Conservation (phyloP, 768 basidiomycete species). For the Calvatia gigantea region DNA sequence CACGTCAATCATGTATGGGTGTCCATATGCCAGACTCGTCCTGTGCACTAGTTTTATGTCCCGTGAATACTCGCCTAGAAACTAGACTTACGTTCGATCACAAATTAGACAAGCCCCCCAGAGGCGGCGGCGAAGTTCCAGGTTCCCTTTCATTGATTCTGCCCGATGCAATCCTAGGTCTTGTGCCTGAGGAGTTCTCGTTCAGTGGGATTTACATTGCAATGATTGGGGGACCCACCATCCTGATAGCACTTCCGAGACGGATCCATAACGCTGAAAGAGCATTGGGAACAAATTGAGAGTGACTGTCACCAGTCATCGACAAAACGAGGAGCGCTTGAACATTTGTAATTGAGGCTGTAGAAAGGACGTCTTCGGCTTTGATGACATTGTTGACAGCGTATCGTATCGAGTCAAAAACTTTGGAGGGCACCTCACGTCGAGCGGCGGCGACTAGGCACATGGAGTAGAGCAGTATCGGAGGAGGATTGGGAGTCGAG, state of each 20-base stretch:
- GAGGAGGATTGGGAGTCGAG: slow-evolving; percentile 64
- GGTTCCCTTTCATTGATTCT: slow-evolving; percentile 76
- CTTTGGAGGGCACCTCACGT: slow-evolving; percentile 74
- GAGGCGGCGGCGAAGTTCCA: slow-evolving; percentile 84
- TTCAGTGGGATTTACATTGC: neutral
- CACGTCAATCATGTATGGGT: slow-evolving; percentile 95
- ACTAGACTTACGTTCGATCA: slow-evolving; percentile 74
- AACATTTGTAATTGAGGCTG: slow-evolving; percentile 80
- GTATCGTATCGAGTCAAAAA: slow-evolving; percentile 89
- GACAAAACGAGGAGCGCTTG: slow-evolving; percentile 83
- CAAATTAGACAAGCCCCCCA: slow-evolving; percentile 96
- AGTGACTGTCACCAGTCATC: slow-evolving; percentile 89
- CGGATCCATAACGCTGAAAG: slow-evolving; percentile 85
- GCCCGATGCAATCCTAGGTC: slow-evolving; percentile 94
- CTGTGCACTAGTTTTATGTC: slow-evolving; percentile 31
- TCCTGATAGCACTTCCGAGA: slow-evolving; percentile 84
- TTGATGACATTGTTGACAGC: slow-evolving; percentile 86
- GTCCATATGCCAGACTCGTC: slow-evolving; percentile 86
- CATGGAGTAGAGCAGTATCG: slow-evolving; percentile 88
- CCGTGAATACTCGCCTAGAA: slow-evolving; percentile 3
- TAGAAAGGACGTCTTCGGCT: slow-evolving; percentile 87
- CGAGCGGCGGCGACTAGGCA: slow-evolving; percentile 89
- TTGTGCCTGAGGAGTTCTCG: slow-evolving; percentile 64
- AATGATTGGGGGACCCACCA: slow-evolving; percentile 54
- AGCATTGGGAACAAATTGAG: slow-evolving; percentile 82